phyloP scores from a whole-genome alignment of 2,329 filamentous ascomycete genomes.

The Parastagonospora avenae region DNA sequence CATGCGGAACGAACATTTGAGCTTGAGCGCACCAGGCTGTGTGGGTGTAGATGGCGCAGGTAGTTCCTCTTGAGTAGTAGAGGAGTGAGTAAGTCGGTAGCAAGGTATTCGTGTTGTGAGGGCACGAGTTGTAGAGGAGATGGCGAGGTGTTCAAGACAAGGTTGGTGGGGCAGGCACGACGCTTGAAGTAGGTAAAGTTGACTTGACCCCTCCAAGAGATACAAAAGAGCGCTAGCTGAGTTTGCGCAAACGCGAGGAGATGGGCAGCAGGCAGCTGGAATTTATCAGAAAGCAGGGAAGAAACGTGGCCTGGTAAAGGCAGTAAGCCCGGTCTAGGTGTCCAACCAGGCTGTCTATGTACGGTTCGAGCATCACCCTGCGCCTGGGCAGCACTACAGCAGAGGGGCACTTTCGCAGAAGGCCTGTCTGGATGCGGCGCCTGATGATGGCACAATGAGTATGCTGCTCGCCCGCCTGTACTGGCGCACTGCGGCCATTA shows the following conservation, averaged over 20 bases:
- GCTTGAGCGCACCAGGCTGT: constrained; percentile 36
- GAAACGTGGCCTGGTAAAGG: constrained; percentile 10
- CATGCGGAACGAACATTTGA: constrained; percentile 49
- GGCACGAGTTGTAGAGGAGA: constrained; percentile 24
- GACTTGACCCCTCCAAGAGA: constrained; percentile 34
- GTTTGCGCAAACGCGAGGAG: constrained; percentile 21
- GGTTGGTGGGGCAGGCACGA: constrained; percentile 35
- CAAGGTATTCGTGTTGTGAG: constrained; percentile 19
- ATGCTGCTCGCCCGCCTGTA: constrained; percentile 16
- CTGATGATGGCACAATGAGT: constrained; percentile 13
- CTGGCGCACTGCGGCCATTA: constrained; percentile 20
- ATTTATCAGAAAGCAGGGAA: constrained; percentile 7
- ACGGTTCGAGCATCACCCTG: constrained; percentile 15
- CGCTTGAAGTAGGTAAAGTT: constrained; percentile 20
- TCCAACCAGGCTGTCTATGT: constrained; percentile 17
- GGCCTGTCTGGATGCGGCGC: constrained; percentile 11
- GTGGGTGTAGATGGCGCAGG: constrained; percentile 31
- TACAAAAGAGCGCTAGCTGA: constrained; percentile 39
- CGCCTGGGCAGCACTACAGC: constrained; percentile 7
- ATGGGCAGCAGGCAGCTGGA: not conserved
- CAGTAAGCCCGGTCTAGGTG: constrained; percentile 9
- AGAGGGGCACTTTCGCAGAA: constrained; percentile 5
- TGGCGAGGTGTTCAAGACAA: constrained; percentile 26
- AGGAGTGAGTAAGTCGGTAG: constrained; percentile 19
- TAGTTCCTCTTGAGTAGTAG: constrained; percentile 20